Evolutionary conservation across 1,284 basidiomycete species (phyloP), one percentile per base, ranked within the genome.

Genomic region (Macrocystidia cucumis): DNA sequence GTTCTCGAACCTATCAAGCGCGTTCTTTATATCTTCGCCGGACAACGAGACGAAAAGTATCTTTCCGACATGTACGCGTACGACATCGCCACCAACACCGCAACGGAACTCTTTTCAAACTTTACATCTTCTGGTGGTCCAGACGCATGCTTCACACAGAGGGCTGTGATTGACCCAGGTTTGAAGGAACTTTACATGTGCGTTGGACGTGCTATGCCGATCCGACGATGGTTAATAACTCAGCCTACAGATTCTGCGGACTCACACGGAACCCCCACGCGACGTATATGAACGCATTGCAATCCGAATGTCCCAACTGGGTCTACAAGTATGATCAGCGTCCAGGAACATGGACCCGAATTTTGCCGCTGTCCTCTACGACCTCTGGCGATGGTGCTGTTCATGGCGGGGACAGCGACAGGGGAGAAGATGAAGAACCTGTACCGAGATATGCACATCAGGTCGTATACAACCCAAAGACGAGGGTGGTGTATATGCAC

Each of bases 51-150:
- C 17, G 73, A 78, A 9, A 70, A 63, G 38, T 77, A 75, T 42
- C 65, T 82, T 5, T 70, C 76, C 2, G 84, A 86, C 52, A 82
- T 87, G 80, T 81, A 81, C 41, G 63, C 75, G 0, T 85, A 77
- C 52, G 71, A 84, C 38, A 69, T 82, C 39, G 55, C 60, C 26
- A 74, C 68, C 5, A 70, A 71, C 46, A 69, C 64, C 3, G 63
- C 72, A n/a, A 70, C 67, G 1, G 73, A 86, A 47, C 49, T 85
- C 2, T 81, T 70, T 46, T 59, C 71, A 21, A 74, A 83, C 50
- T 75, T 79, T 50, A 63, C 69, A 3, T 42, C 62, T 13, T 57
- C 62, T 8, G 76, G 78, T 2, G 78, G 80, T 1, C 78, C 80
- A 0, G 72, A 78, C 28, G 68, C 78, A 3, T 79, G 70, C 46